Evolutionary conservation across 352 stramenopile genomes (phyloP), one percentile per base, ranked within the genome.

Genomic region (Thalassiosira mediterranea): DNA sequence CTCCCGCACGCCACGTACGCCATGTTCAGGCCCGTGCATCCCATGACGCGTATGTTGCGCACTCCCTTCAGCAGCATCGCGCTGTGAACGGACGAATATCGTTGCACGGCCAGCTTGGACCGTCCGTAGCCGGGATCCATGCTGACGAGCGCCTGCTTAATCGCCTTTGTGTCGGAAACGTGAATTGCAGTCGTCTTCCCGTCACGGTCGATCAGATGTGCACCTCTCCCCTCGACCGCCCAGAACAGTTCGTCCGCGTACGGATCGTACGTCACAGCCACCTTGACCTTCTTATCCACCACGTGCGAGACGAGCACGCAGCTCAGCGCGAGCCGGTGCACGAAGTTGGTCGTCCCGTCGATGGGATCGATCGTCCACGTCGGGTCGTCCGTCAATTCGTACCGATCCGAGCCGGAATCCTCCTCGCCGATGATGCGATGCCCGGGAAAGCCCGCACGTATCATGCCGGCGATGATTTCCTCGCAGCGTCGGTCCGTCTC

Each of bases 321-420:
- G 51, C 67, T 76, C 44, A 71, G 17, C 26, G 21, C 32, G 7
- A 76, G 37, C 17, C 47, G 29, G 37, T 76, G 67, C 11, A 70
- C 56, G 53, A 76, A 76, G 23, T 76, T 76, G 19, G 67, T 76
- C 19, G 67, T 76, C 25, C 67, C 67, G 53, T 76, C 67, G 53
- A 76, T 72, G n/a, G 67, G 67, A 58, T 76, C 67, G 49, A 76
- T 58, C 46, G 67, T 76, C 67, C 67, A 76, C 11, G 67, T 76
- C 1, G 56, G 42, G 8, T 17, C 42, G 31, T 76, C 67, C 1
- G 67, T 72, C 47, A 76, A 38, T 25, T 52, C 48, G 47, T 76
- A 76, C 19, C 32, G 8, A 25, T 63, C 57, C 7, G 67, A 61
- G 32, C 67, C 67, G 11, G 46, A 72, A 8, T 51, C 54, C 59